These are phyloP conservation scores for Quercus bicolor DNA, from an alignment of 306 rosid species.

Conservation along the genomic window DNA sequence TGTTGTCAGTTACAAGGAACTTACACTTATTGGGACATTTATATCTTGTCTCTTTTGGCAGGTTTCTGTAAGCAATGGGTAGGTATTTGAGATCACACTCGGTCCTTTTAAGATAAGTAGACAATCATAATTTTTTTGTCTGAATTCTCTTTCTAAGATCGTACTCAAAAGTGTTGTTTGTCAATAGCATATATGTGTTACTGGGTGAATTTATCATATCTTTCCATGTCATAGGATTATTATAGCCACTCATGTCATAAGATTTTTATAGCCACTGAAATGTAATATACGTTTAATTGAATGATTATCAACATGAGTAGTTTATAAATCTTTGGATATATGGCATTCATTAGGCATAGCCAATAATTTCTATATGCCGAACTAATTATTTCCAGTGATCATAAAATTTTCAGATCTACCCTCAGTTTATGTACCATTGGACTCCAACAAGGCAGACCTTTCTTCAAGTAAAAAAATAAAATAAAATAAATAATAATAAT, in stretches of 20 bases:
- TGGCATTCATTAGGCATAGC: background rate
- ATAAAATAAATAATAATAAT: too few species aligned
- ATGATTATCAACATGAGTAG: background rate
- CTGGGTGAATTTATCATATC: background rate
- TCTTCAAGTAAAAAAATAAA: background rate
- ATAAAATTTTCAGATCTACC: background rate
- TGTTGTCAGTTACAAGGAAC: conserved; percentile 5
- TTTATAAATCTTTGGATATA: background rate
- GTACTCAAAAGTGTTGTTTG: background rate
- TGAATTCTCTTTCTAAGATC: background rate
- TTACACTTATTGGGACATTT: conserved; percentile 15
- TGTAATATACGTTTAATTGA: background rate
- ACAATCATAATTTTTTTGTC: conserved; percentile 4
- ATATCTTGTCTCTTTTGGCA: conserved; percentile 36
- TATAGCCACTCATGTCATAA: background rate
- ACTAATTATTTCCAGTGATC: background rate
- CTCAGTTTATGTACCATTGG: background rate
- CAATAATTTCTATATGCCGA: background rate
- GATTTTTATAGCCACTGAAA: background rate
- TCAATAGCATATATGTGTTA: background rate
- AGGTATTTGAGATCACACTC: conserved; percentile 23
- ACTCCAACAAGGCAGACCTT: background rate
- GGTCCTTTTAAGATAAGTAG: conserved; percentile 15
- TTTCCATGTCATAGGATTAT: background rate
- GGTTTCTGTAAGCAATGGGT: conserved; percentile 95